Evolutionary conservation across 148 eudicot genomes (phyloP), one percentile per base, ranked within the genome.

Genomic region (Rheum nobile): DNA sequence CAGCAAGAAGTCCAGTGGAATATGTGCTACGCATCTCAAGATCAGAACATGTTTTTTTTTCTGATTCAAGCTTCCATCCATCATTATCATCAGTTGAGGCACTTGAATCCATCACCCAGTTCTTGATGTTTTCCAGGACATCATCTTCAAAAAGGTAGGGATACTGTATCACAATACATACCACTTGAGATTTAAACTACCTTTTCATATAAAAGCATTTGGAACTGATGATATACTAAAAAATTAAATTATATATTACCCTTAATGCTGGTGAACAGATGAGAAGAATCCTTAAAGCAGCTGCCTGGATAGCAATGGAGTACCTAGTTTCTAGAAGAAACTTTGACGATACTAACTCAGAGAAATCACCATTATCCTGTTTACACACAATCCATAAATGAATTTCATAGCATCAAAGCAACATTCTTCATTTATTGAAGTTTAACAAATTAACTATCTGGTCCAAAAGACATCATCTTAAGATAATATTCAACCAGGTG

Each of bases 321-420:
- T 89, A 88, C 84, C 96, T 82, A 61, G 84, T 71, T 70, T 94
- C 97, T 35, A 90, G 84, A 41, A 94, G 84, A 78, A 89, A 89
- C 79, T 83, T 89, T 44, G 90, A 84, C 46, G 98, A 88, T 85
- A 94, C 85, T 80, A 94, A 82, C 73, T 94, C 98, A 79, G 91
- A 91, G 74, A 91, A 94, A 75, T 94, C 98, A 80, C 91, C 97
- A 75, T 91, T 87, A 31, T 94, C 98, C 98, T 94, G 93, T n/a
- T 48, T 19, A 48, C 4, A 24, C 13, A 61, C 34, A 63, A 17
- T 14, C 11, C 16, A n/a, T 43, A 48, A 8, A 48, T 48, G 24
- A 48, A 48, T 48, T 17, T 48, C 22, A n/a, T 6, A 48, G 55
- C 17, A 48, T 48, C 55, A 48, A 48, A 5, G 16, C 55, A 48